Conservation (phyloP, 345 rosid genomes). For the Salix arbutifolia region DNA sequence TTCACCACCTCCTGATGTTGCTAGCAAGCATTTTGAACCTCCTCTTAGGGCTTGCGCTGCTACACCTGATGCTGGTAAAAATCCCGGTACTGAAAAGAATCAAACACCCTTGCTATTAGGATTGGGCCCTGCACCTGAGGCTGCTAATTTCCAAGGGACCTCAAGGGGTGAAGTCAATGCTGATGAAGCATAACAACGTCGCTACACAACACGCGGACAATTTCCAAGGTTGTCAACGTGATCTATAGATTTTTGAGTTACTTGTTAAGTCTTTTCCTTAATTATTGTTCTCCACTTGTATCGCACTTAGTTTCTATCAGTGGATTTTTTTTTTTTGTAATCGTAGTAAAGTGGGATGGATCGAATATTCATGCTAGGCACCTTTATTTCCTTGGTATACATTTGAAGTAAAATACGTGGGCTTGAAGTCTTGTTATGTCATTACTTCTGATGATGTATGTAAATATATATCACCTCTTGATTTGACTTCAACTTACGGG, state of each 20-base stretch:
- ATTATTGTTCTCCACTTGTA: not conserved
- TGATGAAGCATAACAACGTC: not conserved
- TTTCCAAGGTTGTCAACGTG: not conserved
- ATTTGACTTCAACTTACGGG: not conserved
- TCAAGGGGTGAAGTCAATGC: slow-evolving; percentile 9
- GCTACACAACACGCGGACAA: not conserved
- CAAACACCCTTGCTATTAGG: slow-evolving; percentile 65
- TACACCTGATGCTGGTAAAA: slow-evolving; percentile 24
- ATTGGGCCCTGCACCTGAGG: slow-evolving; percentile 31
- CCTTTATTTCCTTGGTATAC: not conserved
- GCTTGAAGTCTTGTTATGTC: not conserved
- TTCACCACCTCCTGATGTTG: slow-evolving; percentile 63
- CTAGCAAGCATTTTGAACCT: slow-evolving; percentile 70
- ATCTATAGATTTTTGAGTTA: not conserved
- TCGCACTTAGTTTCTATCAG: not conserved
- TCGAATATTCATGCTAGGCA: not conserved
- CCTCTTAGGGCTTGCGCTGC: slow-evolving; percentile 72
- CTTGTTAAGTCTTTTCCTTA: not conserved
- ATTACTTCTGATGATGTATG: not conserved
- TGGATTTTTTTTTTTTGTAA: not conserved
- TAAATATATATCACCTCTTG: not conserved
- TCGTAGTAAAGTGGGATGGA: not conserved
- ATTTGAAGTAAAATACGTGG: not conserved
- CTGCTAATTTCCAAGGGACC: slow-evolving; percentile 12
- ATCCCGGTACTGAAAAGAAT: slow-evolving; percentile 41